Evolutionary conservation across 2,329 filamentous ascomycete genomes (phyloP).

Genomic region (Aureobasidium lini): DNA sequence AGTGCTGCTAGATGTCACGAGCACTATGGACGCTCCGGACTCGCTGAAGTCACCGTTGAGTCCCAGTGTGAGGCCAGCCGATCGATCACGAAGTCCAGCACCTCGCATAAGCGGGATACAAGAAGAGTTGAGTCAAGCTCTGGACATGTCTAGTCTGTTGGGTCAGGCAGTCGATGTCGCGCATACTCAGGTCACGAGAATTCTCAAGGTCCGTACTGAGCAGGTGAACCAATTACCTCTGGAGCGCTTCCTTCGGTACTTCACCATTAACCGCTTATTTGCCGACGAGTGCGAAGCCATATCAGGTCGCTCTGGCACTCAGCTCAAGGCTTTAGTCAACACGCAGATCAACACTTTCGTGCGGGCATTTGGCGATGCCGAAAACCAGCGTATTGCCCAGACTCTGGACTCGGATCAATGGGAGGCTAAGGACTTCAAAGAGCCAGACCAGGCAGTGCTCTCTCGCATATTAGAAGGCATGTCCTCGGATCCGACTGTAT

Average conservation of each 20-base stretch:
- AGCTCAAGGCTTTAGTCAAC: slow-evolving; percentile 72
- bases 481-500: slow-evolving; percentile 60
- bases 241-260: slow-evolving; percentile 69
- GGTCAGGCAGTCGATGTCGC: slow-evolving; percentile 75
- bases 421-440: slow-evolving; percentile 68
- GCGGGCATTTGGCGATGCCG: slow-evolving; percentile 59
- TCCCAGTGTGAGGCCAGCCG: slow-evolving; percentile 25
- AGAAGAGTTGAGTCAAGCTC: slow-evolving; percentile 66
- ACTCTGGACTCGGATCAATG: slow-evolving; percentile 76
- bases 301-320: slow-evolving; percentile 67
- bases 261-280: slow-evolving; percentile 73
- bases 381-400: slow-evolving; percentile 67
- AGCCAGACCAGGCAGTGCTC: slow-evolving; percentile 54
- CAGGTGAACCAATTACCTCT: slow-evolving; percentile 62
- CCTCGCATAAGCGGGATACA: slow-evolving; percentile 37
- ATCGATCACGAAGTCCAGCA: slow-evolving; percentile 8
- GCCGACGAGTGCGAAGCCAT: slow-evolving; percentile 81
- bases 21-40: slow-evolving; percentile 51
- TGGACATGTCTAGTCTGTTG: slow-evolving; percentile 71
- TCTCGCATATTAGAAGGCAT: slow-evolving; percentile 60
- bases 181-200: slow-evolving; percentile 64
- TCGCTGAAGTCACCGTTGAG: slow-evolving; percentile 36
- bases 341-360: slow-evolving; percentile 76
- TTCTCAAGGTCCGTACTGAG: slow-evolving; percentile 69
- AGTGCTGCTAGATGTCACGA: slow-evolving; percentile 87